Evolutionary conservation across 2,329 filamentous ascomycete species (phyloP).

Genomic region (Fusarium proliferatum): DNA sequence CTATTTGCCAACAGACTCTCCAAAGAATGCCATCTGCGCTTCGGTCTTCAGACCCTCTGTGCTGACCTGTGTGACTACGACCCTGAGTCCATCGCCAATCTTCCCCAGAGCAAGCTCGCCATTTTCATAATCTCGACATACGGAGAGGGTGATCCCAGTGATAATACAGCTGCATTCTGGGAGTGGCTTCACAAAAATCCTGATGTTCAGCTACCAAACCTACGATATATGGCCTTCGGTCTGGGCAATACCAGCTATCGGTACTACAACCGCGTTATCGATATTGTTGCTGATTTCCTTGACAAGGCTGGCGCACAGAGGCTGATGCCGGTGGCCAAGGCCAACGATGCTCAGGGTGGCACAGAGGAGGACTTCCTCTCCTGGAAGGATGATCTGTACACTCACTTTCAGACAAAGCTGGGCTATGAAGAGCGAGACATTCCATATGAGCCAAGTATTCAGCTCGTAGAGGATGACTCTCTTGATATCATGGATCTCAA

Average conservation of each 20-base stretch:
- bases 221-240: conserved; percentile 52
- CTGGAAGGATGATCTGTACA: conserved; percentile 49
- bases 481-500: conserved; percentile 39
- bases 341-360: conserved; percentile 48
- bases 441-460: conserved; percentile 36
- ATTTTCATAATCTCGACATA: conserved; percentile 54
- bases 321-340: conserved; percentile 45
- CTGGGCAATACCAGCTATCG: conserved; percentile 54
- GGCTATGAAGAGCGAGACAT: conserved; percentile 39
- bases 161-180: conserved; percentile 50
- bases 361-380: conserved; percentile 52
- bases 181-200: conserved; percentile 42
- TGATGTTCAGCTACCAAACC: conserved; percentile 25
- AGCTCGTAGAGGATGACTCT: conserved; percentile 37
- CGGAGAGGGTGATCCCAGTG: conserved; percentile 55
- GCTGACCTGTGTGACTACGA: conserved; percentile 62
- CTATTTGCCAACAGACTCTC: conserved; percentile 89
- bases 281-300: conserved; percentile 42
- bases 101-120: conserved; percentile 42
- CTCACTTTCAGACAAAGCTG: conserved; percentile 31
- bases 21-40: conserved; percentile 89
- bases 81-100: conserved; percentile 49
- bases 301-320: conserved; percentile 44
- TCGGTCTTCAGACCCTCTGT: conserved; percentile 90
- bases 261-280: conserved; percentile 52